phyloP scores from a whole-genome alignment of 257 asterid species.

The Echites panduratus region DNA sequence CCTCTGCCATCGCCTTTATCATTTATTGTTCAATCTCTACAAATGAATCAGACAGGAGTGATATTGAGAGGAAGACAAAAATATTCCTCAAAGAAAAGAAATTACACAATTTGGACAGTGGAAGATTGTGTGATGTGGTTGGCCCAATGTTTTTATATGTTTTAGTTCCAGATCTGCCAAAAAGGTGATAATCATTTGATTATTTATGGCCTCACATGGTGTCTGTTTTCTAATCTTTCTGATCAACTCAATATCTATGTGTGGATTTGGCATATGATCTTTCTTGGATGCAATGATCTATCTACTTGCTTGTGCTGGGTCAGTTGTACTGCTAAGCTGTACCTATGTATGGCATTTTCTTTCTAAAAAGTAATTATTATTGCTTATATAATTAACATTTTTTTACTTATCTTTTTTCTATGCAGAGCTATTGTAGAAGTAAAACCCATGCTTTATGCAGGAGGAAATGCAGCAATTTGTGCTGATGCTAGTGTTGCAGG shows the following conservation, averaged over 20 bases:
- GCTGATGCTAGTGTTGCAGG: conserved; percentile 29
- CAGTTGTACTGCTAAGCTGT: background rate
- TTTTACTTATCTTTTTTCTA: conserved; percentile 1
- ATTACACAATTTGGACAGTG: conserved; percentile 29
- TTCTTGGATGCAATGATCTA: background rate
- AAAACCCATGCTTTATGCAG: conserved; percentile 71
- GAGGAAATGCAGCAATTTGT: conserved; percentile 32
- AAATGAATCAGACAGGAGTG: conserved; percentile 44
- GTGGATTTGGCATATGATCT: background rate
- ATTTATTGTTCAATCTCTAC: conserved; percentile 69
- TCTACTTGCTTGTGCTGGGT: background rate
- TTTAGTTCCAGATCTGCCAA: conserved; percentile 96
- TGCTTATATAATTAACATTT: background rate
- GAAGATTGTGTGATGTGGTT: conserved; percentile 32
- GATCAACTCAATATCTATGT: background rate
- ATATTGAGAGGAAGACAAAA: conserved; percentile 51
- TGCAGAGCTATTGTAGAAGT: conserved; percentile 84
- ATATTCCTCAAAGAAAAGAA: conserved; percentile 51
- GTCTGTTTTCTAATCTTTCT: background rate
- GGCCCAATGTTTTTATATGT: conserved; percentile 58
- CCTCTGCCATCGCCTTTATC: conserved; percentile 49
- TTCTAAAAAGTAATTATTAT: background rate
- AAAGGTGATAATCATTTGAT: conserved; percentile 42
- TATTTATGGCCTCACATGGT: background rate
- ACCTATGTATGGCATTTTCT: background rate